Evolutionary conservation across 1,139 yeast genomes (phyloP), one percentile per base, ranked within the genome.

Genomic region (Suhomyces wounanorum): DNA sequence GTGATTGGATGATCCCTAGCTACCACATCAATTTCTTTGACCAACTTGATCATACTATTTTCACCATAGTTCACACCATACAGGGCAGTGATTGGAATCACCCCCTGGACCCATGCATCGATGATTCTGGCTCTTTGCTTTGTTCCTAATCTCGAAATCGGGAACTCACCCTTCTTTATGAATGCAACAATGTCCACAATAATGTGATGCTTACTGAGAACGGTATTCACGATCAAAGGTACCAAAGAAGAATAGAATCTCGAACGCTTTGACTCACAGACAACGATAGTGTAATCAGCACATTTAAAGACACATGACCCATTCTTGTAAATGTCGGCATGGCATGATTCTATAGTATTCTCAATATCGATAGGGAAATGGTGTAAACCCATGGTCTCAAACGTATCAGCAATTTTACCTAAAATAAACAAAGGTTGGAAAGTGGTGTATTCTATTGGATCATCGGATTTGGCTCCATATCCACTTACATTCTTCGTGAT

Each of bases 351-450:
- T 28, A 91, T 84, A 2, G 96, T 84, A 40, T 72, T 73, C 60
- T 92, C 97, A 55, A 92, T 79, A 66, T 92, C 98, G 33, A 78
- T 72, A 1, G 96, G 96, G 75, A 94, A 94, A 66, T 90, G 96
- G 61, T 89, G 92, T 57, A 94, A 73, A 0, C 99, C 99, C 73
- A 89, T 78, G 2, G 88, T 85, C 64, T 94, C 99, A 69, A 94
- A 87, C 0, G 98, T 91, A 58, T 89, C 96, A 7, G 91, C 84
- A 44, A 95, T 86, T 50, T 84, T 79, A 0, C 99, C 99, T 45
- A 94, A 70, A 9, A 91, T 91, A 65, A 87, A 94, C 47, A 94
- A 73, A 8, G 96, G 86, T 61, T 91, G 97, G 68, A 90, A 76
- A 2, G 78, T 63, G 1, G 75, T 64, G n/a, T 67, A 61, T 31